phyloP scores from a whole-genome alignment of 2,329 filamentous ascomycete genomes.

The Cladophialophora bantiana region DNA sequence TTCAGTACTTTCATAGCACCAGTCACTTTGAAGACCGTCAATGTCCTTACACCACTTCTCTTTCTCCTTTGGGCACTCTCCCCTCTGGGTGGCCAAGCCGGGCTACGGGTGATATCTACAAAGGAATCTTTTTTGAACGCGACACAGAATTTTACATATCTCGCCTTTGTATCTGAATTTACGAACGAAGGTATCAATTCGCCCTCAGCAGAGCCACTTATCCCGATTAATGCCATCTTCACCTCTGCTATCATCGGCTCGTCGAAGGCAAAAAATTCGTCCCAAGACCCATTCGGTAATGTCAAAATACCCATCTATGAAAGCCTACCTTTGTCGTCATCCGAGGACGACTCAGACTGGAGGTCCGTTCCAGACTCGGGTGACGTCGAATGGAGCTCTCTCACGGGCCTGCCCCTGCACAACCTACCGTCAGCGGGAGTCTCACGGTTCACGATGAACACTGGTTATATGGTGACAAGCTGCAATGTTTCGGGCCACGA shows the following conservation, averaged over 20 bases:
- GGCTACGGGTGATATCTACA: conserved; percentile 16
- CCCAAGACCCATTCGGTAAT: conserved; percentile 14
- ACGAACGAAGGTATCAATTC: conserved; percentile 14
- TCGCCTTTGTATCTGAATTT: conserved; percentile 15
- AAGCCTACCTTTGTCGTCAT: conserved; percentile 3
- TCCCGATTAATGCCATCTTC: conserved; percentile 20
- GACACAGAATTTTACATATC: conserved; percentile 18
- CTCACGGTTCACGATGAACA: conserved; percentile 10
- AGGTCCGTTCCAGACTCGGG: conserved; percentile 7
- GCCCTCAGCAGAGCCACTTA: conserved; percentile 12
- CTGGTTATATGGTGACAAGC: conserved; percentile 17
- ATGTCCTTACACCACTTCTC: conserved; percentile 10
- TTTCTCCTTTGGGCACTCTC: conserved; percentile 19
- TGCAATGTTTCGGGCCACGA: conserved; percentile 15
- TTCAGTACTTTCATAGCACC: conserved; percentile 14
- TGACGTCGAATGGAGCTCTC: conserved; percentile 14
- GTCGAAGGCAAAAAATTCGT: not conserved
- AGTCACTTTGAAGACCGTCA: conserved; percentile 8
- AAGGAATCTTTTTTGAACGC: conserved; percentile 11
- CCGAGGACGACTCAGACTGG: conserved; percentile 4
- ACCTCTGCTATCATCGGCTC: conserved; percentile 14
- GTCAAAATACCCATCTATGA: conserved; percentile 23
- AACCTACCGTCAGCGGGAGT: conserved; percentile 1
- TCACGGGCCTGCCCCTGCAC: conserved; percentile 18
- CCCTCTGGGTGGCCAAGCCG: conserved; percentile 16